Percentiles rank a stretch among this genome's conserved stretches.
Conservation (phyloP, 2,329 filamentous ascomycete genomes). For the Aspergillus clavatus region DNA sequence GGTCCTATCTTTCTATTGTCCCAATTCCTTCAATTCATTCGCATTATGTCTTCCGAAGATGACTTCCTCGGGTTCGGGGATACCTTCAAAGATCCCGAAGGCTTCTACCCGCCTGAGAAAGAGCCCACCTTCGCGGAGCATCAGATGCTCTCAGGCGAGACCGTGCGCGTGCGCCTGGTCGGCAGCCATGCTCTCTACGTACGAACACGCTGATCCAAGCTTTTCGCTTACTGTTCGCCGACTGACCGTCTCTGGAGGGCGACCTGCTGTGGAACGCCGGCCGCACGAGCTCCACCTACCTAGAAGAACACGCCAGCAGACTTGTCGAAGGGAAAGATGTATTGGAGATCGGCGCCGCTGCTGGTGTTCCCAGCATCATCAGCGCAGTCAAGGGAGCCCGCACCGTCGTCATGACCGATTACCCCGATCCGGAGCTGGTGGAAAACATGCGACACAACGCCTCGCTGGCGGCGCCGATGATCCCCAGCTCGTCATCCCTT, state of each 20-base stretch:
- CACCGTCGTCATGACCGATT: conserved; percentile 75
- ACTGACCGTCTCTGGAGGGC: conserved; percentile 48
- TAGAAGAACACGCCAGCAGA: conserved; percentile 61
- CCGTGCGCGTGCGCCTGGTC: conserved; percentile 69
- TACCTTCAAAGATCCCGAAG: conserved; percentile 76
- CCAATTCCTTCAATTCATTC: not conserved
- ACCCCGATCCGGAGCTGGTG: conserved; percentile 78
- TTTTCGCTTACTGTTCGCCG: no score
- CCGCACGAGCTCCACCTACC: conserved; percentile 69
- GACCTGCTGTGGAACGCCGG: conserved; percentile 90
- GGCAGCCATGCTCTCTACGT: conserved; percentile 84
- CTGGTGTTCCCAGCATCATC: conserved; percentile 76
- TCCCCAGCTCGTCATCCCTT: conserved; percentile 42
- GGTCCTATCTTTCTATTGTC: no score
- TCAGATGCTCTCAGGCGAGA: conserved; percentile 60
- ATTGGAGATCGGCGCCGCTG: conserved; percentile 83
- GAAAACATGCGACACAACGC: conserved; percentile 75
- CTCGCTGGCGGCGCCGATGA: conserved; percentile 46
- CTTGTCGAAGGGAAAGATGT: conserved; percentile 66
- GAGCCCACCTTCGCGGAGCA: conserved; percentile 69
- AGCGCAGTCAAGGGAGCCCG: conserved; percentile 67
- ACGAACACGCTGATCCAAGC: conserved; percentile 34
- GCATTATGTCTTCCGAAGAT: conserved; percentile 22
- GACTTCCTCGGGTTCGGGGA: conserved; percentile 38
- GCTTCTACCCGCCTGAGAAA: conserved; percentile 73